Base-by-base conservation (phyloP, 257 asterid genomes). In the Nicotiana paniculata region DNA sequence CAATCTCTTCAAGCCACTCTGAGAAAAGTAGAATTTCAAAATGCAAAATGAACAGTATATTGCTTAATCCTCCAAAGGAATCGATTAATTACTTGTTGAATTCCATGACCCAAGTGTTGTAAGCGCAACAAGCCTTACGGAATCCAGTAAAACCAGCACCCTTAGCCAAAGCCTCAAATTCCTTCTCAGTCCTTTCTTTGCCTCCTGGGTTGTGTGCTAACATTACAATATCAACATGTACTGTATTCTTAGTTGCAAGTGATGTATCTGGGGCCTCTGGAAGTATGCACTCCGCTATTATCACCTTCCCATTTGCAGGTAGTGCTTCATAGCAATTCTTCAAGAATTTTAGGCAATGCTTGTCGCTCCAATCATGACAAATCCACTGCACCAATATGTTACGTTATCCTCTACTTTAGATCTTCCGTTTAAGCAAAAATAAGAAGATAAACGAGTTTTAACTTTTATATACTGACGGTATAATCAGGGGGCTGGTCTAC, bases 191-290 rank as follows among this genome's bases (percentile, higher is more conserved):
- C 93, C 99, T 92, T 85, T 96, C 99, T 81, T 93, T 96, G 9
- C 99, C 99, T 39, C 99, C 98, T 1, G 97, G 97, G 69, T 91
- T 92, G 79, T 92, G 97, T 57, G 97, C 98, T 81, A 94, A 80
- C 99, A 96, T 94, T 4, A 93, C 88, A 3, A 93, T 92, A 77
- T 96, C 98, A 5, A 92, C 83, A 58, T 94, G 98, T 48, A 90
- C 91, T 17, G 87, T 91, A 68, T 89, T 91, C 82, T 87, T 81
- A 1, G 96, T 95, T 15, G 91, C 63, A 26, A 83, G 86, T 18
- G 92, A 90, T 3, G 57, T 84, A 72, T 91, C 95, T 15, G 98
- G 97, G 7, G 80, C 89, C 84, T 96, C 98, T 1, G 97, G 97
- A 10, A 96, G 86, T 2, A 92, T 58, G 63, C 93, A 91, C 84